Conservation (phyloP, 2,329 filamentous ascomycete genomes). For the Ceratocystiopsis sp. region DNA sequence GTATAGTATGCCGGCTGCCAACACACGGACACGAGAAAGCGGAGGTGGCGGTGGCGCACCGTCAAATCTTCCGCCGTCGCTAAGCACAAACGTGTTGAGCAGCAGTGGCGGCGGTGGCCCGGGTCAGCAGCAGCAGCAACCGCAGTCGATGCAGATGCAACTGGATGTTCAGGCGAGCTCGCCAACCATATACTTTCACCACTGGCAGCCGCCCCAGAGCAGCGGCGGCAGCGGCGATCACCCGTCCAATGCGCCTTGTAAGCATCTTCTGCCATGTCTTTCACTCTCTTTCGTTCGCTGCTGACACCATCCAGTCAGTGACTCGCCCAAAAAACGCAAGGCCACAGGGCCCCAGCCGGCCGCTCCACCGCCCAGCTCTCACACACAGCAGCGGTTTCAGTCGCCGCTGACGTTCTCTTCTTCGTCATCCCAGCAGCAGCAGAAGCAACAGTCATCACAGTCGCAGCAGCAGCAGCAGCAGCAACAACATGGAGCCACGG, state of each 20-base stretch:
- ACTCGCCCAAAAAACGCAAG: slow-evolving; percentile 77
- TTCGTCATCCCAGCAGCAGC: slow-evolving; percentile 26
- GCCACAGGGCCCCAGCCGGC: slow-evolving; percentile 38
- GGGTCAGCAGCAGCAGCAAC: slow-evolving; percentile 37
- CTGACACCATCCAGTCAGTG: slow-evolving; percentile 23
- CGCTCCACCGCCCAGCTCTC: slow-evolving; percentile 25
- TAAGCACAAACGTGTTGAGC: slow-evolving; percentile 24
- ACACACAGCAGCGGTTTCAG: slow-evolving; percentile 24
- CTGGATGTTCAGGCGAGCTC: slow-evolving; percentile 20
- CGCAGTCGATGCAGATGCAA: slow-evolving; percentile 24
- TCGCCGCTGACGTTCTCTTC: slow-evolving; percentile 36
- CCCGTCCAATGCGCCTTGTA: too few species aligned
- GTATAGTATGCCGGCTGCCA: slow-evolving; percentile 27
- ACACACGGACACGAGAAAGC: slow-evolving; percentile 5
- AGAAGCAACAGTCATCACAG: too few species aligned
- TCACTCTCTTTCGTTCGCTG: too few species aligned
- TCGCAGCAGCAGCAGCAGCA: too few species aligned
- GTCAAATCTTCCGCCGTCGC: slow-evolving; percentile 19
- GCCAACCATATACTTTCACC: slow-evolving; percentile 74
- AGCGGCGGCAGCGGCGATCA: not conserved
- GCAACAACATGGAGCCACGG: too few species aligned
- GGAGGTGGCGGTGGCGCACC: not conserved
- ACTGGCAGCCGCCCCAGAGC: slow-evolving; percentile 62
- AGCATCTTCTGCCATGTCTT: too few species aligned
- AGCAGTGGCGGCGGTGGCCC: slow-evolving; percentile 20